Percentiles rank a stretch among this genome's conserved stretches.
These are phyloP conservation scores for Olyra latifolia DNA, from an alignment of 176 grass and related monocot genomes.

Conservation along the genomic window DNA sequence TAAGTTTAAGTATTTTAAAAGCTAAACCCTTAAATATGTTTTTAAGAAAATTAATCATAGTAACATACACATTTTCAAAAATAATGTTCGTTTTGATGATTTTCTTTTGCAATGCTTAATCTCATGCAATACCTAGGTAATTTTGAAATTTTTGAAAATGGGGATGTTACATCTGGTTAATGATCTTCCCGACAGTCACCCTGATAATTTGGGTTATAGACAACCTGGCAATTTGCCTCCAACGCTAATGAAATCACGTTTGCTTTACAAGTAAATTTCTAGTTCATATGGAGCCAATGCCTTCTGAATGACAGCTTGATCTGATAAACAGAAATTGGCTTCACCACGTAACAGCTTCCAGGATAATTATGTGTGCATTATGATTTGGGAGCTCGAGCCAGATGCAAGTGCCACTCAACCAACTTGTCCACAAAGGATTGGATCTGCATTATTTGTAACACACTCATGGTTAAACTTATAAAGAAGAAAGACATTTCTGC, in stretches of 20 bases:
- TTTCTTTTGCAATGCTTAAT: too few relatives aligned
- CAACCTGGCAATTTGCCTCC: constrained; percentile 13
- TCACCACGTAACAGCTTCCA: constrained; percentile 35
- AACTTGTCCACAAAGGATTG: constrained; percentile 82
- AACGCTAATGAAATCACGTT: constrained; percentile 15
- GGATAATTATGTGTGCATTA: constrained; percentile 35
- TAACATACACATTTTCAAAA: too few relatives aligned
- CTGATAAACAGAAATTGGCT: constrained; percentile 19
- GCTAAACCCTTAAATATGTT: too few relatives aligned
- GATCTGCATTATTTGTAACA: constrained; percentile 70
- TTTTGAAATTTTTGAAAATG: too few relatives aligned
- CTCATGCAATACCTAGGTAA: too few relatives aligned
- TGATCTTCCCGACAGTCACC: constrained; percentile 16
- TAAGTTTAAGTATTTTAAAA: too few relatives aligned
- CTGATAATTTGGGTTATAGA: constrained; percentile 15
- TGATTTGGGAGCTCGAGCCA: constrained; percentile 53
- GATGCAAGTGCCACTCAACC: constrained; percentile 84
- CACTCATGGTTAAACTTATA: constrained; percentile 13
- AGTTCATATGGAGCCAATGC: constrained; percentile 35
- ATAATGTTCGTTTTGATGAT: too few relatives aligned
- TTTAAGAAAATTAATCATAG: too few relatives aligned
- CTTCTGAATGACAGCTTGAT: constrained; percentile 23
- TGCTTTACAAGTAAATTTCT: constrained; percentile 20
- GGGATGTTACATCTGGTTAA: constrained; percentile 41
- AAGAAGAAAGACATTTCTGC: constrained; percentile 18